phyloP scores from a whole-genome alignment of 495 filamentous ascomycete genomes.

The Podospora pseudopauciseta region DNA sequence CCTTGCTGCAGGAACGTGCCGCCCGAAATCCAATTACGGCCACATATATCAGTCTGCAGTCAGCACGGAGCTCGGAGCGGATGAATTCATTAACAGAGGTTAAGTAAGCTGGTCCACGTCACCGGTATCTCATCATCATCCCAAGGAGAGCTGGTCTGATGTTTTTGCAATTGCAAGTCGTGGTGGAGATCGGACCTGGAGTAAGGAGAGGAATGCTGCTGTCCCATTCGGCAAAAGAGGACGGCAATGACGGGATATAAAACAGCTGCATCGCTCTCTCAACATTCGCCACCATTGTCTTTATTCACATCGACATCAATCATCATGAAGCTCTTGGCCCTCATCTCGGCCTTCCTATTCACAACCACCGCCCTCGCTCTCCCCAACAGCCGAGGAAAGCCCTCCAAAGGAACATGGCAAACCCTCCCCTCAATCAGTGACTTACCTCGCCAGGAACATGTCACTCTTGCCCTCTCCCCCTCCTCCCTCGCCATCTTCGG shows the following conservation, averaged over 20 bases:
- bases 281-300: not conserved
- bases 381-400: not conserved
- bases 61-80: not conserved
- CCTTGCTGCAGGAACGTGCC: not conserved
- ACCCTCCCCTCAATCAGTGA: slow-evolving; percentile 71
- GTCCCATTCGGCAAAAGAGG: not conserved
- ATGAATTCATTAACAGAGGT: not conserved
- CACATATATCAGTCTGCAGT: not conserved
- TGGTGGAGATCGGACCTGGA: not conserved
- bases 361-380: not conserved
- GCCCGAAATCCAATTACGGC: not conserved
- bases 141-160: not conserved
- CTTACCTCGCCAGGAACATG: slow-evolving; percentile 63
- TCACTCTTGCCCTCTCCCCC: slow-evolving; percentile 67
- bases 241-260: not conserved
- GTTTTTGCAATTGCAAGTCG: not conserved
- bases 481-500: slow-evolving; percentile 35
- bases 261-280: slow-evolving; percentile 23
- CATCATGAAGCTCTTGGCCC: not conserved
- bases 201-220: not conserved
- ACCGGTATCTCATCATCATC: not conserved
- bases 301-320: not conserved
- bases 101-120: not conserved
- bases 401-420: slow-evolving; percentile 39
- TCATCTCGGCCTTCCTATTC: not conserved